Evolutionary conservation across 1,139 yeast genomes (phyloP), one percentile per base, ranked within the genome.

Genomic region (Hansenula lynferdii): DNA sequence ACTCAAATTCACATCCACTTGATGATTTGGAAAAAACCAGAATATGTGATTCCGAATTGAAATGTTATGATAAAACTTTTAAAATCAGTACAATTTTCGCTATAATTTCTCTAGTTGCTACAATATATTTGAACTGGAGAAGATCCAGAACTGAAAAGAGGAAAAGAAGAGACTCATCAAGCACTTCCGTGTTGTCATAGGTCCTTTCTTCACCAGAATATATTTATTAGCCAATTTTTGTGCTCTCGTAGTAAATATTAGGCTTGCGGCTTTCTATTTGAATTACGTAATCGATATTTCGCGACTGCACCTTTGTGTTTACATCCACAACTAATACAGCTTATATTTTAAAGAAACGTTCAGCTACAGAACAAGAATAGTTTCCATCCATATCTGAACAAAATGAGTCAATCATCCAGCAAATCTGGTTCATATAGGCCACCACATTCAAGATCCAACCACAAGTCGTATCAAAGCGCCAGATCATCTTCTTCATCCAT

Each of bases 31-130:
- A 53, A 2, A 54, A 53, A 8, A 48, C 50, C 1, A 34, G 47
- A 8, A 50, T 58, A 5, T 74, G 80, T 50, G 36, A 56, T 4
- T 39, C 59, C 33, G 76, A 77, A 1, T 62, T 58, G 26, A 45
- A 45, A n/a, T 74, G 80, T 48, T 74, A 74, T 49, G 58, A 55
- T 39, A 57, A 60, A 7, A 69, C 73, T 2, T 74, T 72, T 46
- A 49, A 54, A 27, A 34, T 47, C 17, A 67, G 75, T 12, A 44
- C 65, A 17, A 48, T 49, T 2, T 58, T 67, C n/a, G 60, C 65
- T 8, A 27, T 59, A 7, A 21, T 58, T 20, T 55, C 49, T 58
- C 16, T 63, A 3, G 34, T 54, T 1, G 36, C 60, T 2, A 63
- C 61, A 4, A 29, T 53, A 2, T 42, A 58, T 31, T 56, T 69